Base-by-base conservation (phyloP, 2,329 filamentous ascomycete species). In the Venturia pyrina region DNA sequence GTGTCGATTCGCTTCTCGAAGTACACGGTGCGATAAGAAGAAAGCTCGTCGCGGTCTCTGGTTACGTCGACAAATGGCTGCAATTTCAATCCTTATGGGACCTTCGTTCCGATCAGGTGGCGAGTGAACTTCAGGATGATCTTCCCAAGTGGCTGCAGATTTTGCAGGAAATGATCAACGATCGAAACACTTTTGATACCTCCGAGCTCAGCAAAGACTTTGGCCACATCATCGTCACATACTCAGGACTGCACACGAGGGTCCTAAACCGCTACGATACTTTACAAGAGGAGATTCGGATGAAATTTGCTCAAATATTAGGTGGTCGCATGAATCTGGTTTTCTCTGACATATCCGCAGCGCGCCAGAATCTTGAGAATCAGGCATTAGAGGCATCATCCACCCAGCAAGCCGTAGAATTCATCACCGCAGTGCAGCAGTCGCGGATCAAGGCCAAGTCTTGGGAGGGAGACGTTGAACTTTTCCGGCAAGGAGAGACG, bases 191-290 rank as follows among this genome's bases (percentile, higher is more conserved):
- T 0, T 99, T 99, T 72, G 95, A 99, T 74, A 99, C 93, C 1
- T 96, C 93, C 10, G 95, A 97, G 74, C 91, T 96, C 69, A 95
- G 89, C 76, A 89, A 90, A 48, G 89, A 89, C 0, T 99, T 99
- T 74, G 95, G 95, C 5, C 93, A 96, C 76, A 87, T 98, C 65
- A 91, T 89, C 4, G 92, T 99, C 72, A 93, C 99, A 75, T 99
- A 99, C 73, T 95, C 98, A 72, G 96, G 99, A 76, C 95, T 99
- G 0, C 96, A 99, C 77, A 91, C 93, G 66, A 97, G 96, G 77
- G 95, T 99, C 76, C 99, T 98, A 72, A 91, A 92, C 71, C 99
- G 98, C 76, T 99, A 99, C 74, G 96, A 99, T 74, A 93, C 98
- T 76, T 99, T 96, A 95, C 95, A 99, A 76, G 91, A 97, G 72